A percentile compares a stretch with the other conserved stretches of the same genome.
Conservation (phyloP, 148 eudicot genomes). For the Rhododendron griersonianum region DNA sequence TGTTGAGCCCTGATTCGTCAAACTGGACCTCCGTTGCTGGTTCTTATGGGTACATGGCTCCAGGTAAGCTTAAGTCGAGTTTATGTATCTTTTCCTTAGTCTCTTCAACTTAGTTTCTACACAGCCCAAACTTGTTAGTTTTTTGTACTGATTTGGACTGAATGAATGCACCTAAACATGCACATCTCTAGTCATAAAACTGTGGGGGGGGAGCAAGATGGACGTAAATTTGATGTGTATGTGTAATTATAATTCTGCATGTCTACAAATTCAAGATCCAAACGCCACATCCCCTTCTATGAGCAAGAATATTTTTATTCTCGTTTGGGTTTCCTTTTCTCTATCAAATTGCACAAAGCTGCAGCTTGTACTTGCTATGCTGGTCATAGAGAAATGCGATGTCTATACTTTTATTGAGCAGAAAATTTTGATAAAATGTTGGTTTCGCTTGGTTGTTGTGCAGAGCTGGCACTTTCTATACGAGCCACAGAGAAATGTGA, state of each 20-base stretch:
- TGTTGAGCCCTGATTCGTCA: constrained; percentile 46
- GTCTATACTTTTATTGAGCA: too few species aligned
- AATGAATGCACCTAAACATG: neutral
- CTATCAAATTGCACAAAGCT: too few species aligned
- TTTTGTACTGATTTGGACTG: neutral
- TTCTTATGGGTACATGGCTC: constrained; percentile 92
- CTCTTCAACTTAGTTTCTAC: too few species aligned
- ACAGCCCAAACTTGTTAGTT: neutral
- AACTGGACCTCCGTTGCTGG: constrained; percentile 82
- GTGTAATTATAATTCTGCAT: too few species aligned
- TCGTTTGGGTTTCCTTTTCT: neutral
- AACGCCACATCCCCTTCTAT: too few species aligned
- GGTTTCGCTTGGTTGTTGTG: neutral
- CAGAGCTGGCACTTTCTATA: constrained; percentile 50
- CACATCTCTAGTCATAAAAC: neutral
- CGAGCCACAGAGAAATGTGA: constrained; percentile 68
- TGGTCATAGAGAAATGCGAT: neutral
- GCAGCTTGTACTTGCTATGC: neutral
- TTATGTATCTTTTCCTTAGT: neutral
- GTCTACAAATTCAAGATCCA: too few species aligned
- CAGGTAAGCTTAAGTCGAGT: constrained; percentile 42
- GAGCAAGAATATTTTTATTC: too few species aligned
- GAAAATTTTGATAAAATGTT: neutral
- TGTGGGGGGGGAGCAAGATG: neutral
- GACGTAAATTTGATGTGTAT: too few species aligned